A percentile compares a stretch with the other conserved stretches of the same genome.
phyloP scores from a whole-genome alignment of 2,329 filamentous ascomycete species.

The Cordyceps cicadae region DNA sequence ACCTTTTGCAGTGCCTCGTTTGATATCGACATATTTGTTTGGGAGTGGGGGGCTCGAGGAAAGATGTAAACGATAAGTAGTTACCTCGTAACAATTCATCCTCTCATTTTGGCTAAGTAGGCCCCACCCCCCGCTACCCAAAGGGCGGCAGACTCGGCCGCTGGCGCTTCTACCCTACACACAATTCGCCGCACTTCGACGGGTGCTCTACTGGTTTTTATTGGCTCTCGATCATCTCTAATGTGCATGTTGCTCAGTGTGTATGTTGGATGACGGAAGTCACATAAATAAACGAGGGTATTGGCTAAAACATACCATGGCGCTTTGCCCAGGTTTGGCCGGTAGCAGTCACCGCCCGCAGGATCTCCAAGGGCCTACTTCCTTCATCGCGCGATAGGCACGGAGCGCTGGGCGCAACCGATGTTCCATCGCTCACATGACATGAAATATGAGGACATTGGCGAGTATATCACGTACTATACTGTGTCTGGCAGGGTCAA shows the following conservation, averaged over 20 bases:
- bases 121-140: too few relatives aligned
- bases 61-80: not conserved
- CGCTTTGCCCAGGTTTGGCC: conserved; percentile 26
- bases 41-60: not conserved
- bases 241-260: too few relatives aligned
- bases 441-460: conserved; percentile 59
- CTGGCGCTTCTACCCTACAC: not conserved
- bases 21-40: conserved; percentile 71
- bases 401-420: conserved; percentile 37
- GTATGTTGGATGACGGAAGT: too few relatives aligned
- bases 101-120: not conserved
- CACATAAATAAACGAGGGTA: not conserved
- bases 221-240: not conserved
- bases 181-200: not conserved
- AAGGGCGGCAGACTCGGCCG: too few relatives aligned
- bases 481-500: too few relatives aligned
- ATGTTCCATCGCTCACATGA: conserved; percentile 64
- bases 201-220: not conserved
- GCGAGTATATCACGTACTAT: conserved; percentile 68
- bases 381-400: conserved; percentile 42
- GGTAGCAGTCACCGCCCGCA: conserved; percentile 66
- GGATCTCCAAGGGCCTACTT: conserved; percentile 41
- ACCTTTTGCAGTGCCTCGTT: conserved; percentile 95
- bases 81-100: not conserved
- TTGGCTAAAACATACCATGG: not conserved